Conservation (phyloP, 2,329 filamentous ascomycete genomes). For the Diaporthe vaccinii region DNA sequence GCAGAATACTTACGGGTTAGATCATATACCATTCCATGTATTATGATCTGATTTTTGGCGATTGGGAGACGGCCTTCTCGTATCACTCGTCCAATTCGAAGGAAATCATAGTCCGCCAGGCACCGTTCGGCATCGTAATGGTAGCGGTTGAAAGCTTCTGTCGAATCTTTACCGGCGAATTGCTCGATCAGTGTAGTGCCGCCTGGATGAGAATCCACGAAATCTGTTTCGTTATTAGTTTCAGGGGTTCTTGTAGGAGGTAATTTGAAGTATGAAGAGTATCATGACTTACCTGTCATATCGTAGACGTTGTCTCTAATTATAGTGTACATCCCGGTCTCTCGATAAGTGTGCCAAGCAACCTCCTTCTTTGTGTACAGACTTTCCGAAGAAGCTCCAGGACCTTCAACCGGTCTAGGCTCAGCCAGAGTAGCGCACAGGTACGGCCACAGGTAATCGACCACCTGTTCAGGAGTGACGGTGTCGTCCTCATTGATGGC, state of each 20-base stretch:
- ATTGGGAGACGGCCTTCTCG: background rate
- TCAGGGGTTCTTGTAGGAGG: rapidly evolving
- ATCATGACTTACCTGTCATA: background rate
- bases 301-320: background rate
- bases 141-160: background rate
- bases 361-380: background rate
- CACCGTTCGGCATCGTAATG: background rate
- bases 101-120: background rate
- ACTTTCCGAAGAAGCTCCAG: background rate
- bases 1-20: background rate
- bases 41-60: background rate
- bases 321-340: constrained; percentile 7
- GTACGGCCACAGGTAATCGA: background rate
- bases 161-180: background rate
- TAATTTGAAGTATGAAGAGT: rapidly evolving
- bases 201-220: background rate
- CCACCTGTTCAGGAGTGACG: background rate
- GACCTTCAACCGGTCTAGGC: background rate
- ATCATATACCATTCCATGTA: constrained; percentile 20
- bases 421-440: constrained; percentile 1
- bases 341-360: constrained; percentile 4
- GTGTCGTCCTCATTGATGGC: background rate
- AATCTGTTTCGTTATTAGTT: background rate
- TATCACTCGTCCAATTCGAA: constrained; percentile 8
- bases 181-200: background rate